These are phyloP conservation scores for Xylariaceae sp. DNA, from an alignment of 2,329 filamentous ascomycete species.

Conservation along the genomic window DNA sequence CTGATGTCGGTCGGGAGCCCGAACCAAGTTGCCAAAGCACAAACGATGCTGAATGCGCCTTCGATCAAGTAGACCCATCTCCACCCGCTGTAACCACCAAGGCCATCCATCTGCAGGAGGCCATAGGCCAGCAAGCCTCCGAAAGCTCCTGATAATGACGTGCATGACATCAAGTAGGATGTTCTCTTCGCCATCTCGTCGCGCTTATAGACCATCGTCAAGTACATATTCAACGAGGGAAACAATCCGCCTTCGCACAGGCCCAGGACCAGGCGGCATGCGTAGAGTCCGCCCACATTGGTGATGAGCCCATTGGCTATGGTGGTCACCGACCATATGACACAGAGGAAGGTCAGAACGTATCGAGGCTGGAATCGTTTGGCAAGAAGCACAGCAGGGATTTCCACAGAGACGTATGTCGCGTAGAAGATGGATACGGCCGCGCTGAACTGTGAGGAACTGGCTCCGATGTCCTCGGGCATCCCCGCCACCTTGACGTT, in stretches of 20 bases:
- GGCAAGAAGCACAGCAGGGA: not conserved
- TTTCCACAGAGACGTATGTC: not conserved
- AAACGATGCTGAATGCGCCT: not conserved
- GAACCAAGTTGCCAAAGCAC: not conserved
- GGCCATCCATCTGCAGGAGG: not conserved
- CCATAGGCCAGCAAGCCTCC: not conserved
- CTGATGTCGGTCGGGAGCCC: not conserved
- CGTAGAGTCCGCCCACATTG: not conserved
- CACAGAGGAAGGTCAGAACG: not conserved
- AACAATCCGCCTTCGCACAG: not conserved
- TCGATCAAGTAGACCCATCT: not conserved
- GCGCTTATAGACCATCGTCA: not conserved
- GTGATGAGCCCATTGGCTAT: not conserved
- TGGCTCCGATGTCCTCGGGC: not conserved
- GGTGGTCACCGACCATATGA: not conserved
- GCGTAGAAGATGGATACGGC: constrained; percentile 1
- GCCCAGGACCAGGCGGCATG: not conserved
- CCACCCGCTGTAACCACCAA: not conserved
- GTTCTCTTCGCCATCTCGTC: not conserved
- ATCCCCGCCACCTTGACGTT: not conserved
- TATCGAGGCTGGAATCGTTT: not conserved
- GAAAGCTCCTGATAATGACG: not conserved
- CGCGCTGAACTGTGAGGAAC: not conserved
- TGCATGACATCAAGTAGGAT: not conserved
- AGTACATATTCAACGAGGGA: not conserved